A percentile compares a stretch with the other conserved stretches of the same genome.
Conservation (phyloP, 2,329 filamentous ascomycete genomes). For the Botrytis tulipae region DNA sequence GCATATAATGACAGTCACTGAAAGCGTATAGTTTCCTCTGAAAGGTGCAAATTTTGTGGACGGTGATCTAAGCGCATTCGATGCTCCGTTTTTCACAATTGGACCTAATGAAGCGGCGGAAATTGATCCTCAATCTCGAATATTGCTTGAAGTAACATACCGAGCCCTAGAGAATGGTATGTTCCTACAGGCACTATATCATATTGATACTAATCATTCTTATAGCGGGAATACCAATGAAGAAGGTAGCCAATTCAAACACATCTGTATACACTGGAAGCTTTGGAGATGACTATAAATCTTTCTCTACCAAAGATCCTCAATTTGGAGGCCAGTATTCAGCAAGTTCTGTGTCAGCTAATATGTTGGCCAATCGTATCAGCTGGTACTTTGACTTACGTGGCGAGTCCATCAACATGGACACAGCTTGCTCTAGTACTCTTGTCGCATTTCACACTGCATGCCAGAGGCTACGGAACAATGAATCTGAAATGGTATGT, state of each 20-base stretch:
- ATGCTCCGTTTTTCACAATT: slow-evolving; percentile 28
- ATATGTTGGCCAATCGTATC: slow-evolving; percentile 53
- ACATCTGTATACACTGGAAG: slow-evolving; percentile 51
- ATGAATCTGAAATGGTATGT: slow-evolving; percentile 44
- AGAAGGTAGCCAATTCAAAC: slow-evolving; percentile 3
- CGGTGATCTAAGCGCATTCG: slow-evolving; percentile 24
- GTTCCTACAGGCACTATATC: neutral
- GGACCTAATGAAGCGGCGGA: slow-evolving; percentile 30
- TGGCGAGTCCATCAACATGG: slow-evolving; percentile 44
- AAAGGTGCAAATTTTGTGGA: slow-evolving; percentile 17
- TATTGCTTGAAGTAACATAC: slow-evolving; percentile 45
- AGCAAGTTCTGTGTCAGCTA: slow-evolving; percentile 34
- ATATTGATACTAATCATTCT: neutral
- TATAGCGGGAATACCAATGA: slow-evolving; percentile 5
- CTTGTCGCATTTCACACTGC: slow-evolving; percentile 38
- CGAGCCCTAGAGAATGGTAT: slow-evolving; percentile 35
- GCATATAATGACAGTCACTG: neutral
- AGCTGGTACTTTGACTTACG: slow-evolving; percentile 49
- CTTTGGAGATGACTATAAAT: slow-evolving; percentile 35
- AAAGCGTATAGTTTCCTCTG: neutral
- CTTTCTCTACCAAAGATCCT: slow-evolving; percentile 2
- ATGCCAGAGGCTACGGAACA: slow-evolving; percentile 42
- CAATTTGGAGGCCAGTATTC: slow-evolving; percentile 5
- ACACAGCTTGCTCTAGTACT: slow-evolving; percentile 47
- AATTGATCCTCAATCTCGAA: slow-evolving; percentile 49